phyloP scores from a whole-genome alignment of 2,329 filamentous ascomycete genomes.

The Xylaria hypoxylon region DNA sequence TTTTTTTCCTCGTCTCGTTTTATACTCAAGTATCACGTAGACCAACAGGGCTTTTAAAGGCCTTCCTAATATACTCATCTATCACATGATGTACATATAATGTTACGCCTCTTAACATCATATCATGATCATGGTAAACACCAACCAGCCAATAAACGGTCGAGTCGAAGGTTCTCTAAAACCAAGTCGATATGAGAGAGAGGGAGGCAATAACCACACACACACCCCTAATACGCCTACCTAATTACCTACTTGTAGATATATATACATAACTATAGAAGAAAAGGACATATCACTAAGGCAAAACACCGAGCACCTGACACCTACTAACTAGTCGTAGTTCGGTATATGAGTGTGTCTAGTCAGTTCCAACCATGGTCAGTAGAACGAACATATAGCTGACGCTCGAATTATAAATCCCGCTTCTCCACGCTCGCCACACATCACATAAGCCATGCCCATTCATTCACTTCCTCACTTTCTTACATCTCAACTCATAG shows the following conservation, averaged over 20 bases:
- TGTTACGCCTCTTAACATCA: background rate
- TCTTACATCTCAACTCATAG: background rate
- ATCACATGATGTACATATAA: constrained; percentile 4
- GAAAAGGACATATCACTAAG: too few relatives aligned
- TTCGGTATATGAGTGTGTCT: too few relatives aligned
- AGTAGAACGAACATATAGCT: constrained; percentile 5
- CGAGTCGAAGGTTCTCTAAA: background rate
- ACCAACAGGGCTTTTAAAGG: background rate
- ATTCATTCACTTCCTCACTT: background rate
- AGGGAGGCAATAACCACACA: constrained; percentile 6
- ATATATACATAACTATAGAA: too few relatives aligned
- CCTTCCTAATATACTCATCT: background rate
- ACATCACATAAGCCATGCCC: constrained; percentile 6
- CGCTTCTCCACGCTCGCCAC: constrained; percentile 11
- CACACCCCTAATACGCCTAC: background rate
- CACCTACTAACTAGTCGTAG: too few relatives aligned
- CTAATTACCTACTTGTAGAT: background rate
- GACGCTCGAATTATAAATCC: constrained; percentile 3
- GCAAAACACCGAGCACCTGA: too few relatives aligned
- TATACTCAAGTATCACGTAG: constrained; percentile 1
- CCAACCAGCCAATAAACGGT: background rate
- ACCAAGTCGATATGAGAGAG: background rate
- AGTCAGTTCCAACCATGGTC: too few relatives aligned
- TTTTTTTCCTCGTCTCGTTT: constrained; percentile 2
- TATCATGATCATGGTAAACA: background rate